These are phyloP conservation scores for Mallotus repandus DNA, from an alignment of 441 rosid species.

Conservation along the genomic window DNA sequence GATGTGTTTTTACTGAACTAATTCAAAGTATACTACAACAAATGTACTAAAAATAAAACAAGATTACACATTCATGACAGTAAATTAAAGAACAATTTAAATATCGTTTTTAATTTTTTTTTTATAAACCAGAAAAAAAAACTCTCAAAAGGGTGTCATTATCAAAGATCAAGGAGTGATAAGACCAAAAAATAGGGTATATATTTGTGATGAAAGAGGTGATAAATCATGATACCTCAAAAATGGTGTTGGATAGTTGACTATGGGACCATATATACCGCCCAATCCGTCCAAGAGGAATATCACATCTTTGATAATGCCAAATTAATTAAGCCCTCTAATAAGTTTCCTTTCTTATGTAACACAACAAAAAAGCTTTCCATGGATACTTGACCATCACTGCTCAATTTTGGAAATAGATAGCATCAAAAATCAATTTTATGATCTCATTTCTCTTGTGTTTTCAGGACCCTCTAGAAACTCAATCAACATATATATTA, in stretches of 20 bases:
- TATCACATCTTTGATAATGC: constrained; percentile 11
- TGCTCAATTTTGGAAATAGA: constrained; percentile 13
- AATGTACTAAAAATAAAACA: too few species aligned
- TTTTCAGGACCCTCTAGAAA: constrained; percentile 3
- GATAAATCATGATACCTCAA: constrained; percentile 10
- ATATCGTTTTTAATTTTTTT: too few species aligned
- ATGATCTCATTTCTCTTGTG: constrained; percentile 6
- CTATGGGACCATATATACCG: constrained; percentile 7
- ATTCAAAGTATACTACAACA: too few species aligned
- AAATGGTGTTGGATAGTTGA: constrained; percentile 15
- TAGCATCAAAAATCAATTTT: constrained; percentile 12
- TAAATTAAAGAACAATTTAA: too few species aligned
- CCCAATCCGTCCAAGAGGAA: background rate
- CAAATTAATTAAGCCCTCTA: constrained; percentile 20
- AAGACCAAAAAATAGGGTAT: background rate
- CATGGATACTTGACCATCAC: constrained; percentile 4
- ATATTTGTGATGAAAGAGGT: constrained; percentile 3
- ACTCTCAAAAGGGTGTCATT: background rate
- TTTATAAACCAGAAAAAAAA: too few species aligned
- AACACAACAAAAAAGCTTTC: constrained; percentile 16
- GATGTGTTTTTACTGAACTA: too few species aligned
- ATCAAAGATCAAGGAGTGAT: background rate
- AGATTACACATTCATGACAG: too few species aligned
- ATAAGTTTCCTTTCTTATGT: constrained; percentile 11
- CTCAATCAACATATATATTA: background rate